phyloP scores from a whole-genome alignment of 257 asterid genomes.

The Plectranthus barbatus region DNA sequence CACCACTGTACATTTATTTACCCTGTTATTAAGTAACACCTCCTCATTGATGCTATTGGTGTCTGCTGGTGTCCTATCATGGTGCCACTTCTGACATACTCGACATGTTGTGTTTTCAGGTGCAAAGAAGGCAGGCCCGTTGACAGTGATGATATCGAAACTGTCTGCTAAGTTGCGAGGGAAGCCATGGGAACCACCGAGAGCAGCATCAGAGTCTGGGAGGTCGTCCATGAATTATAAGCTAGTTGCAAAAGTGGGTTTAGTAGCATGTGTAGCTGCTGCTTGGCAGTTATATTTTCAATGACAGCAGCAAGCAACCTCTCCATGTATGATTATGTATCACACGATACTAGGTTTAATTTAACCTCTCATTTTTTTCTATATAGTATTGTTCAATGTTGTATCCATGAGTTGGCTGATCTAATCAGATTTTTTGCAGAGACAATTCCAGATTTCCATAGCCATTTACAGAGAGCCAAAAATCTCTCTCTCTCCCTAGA shows the following conservation, averaged over 20 bases:
- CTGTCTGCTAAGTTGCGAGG: constrained; percentile 55
- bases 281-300: constrained; percentile 68
- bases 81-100: neutral
- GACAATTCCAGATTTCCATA: neutral
- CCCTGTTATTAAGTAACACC: neutral
- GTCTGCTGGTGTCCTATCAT: neutral
- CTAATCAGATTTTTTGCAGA: neutral
- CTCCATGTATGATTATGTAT: constrained; percentile 21
- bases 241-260: constrained; percentile 46
- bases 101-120: constrained; percentile 27
- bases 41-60: neutral
- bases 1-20: neutral
- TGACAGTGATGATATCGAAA: constrained; percentile 43
- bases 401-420: constrained; percentile 10
- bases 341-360: constrained; percentile 13
- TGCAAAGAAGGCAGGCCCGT: constrained; percentile 34
- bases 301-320: constrained; percentile 27
- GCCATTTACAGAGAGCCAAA: too few relatives aligned
- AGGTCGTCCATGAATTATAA: constrained; percentile 36
- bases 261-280: constrained; percentile 58
- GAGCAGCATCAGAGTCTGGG: constrained; percentile 23
- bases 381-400: constrained; percentile 13
- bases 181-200: constrained; percentile 41
- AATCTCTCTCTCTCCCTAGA: neutral
- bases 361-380: neutral